phyloP scores from a whole-genome alignment of 495 filamentous ascomycete species.

The Penicillium canescens region DNA sequence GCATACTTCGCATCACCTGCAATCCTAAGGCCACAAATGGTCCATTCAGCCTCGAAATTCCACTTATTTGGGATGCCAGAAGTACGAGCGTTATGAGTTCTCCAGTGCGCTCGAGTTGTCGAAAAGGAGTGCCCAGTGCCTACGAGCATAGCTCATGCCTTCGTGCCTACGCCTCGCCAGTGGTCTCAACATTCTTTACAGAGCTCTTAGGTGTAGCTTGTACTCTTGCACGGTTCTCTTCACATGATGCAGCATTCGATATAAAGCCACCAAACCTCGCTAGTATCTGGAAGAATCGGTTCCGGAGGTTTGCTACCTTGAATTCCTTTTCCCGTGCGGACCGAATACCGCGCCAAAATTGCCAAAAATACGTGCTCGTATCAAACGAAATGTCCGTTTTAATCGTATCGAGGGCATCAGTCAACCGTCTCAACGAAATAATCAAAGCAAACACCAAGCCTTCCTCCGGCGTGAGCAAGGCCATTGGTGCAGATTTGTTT shows the following conservation, averaged over 20 bases:
- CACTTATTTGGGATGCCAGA: conserved; percentile 61
- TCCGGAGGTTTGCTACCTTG: conserved; percentile 48
- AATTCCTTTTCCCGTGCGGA: conserved; percentile 57
- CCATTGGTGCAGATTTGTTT: conserved; percentile 71
- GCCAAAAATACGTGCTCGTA: conserved; percentile 62
- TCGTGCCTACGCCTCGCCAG: conserved; percentile 62
- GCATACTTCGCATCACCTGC: conserved; percentile 52
- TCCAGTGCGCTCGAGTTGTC: conserved; percentile 31
- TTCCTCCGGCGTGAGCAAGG: conserved; percentile 40
- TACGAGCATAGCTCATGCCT: conserved; percentile 75
- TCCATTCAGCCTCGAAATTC: conserved; percentile 47
- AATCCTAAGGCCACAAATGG: conserved; percentile 20
- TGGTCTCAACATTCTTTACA: conserved; percentile 73
- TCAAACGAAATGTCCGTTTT: conserved; percentile 94
- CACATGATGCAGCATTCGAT: conserved; percentile 58
- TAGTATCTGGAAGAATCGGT: conserved; percentile 19
- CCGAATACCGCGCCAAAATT: conserved; percentile 38
- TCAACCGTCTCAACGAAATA: conserved; percentile 70
- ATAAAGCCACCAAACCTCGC: conserved; percentile 47
- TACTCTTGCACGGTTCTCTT: conserved; percentile 75
- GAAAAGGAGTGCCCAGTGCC: conserved; percentile 57
- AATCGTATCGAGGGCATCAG: conserved; percentile 74
- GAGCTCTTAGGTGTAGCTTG: conserved; percentile 72
- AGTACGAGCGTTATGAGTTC: conserved; percentile 53
- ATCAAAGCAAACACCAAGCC: conserved; percentile 56